Evolutionary conservation across 768 basidiomycete genomes (phyloP).

Genomic region (Filobasidium floriforme): DNA sequence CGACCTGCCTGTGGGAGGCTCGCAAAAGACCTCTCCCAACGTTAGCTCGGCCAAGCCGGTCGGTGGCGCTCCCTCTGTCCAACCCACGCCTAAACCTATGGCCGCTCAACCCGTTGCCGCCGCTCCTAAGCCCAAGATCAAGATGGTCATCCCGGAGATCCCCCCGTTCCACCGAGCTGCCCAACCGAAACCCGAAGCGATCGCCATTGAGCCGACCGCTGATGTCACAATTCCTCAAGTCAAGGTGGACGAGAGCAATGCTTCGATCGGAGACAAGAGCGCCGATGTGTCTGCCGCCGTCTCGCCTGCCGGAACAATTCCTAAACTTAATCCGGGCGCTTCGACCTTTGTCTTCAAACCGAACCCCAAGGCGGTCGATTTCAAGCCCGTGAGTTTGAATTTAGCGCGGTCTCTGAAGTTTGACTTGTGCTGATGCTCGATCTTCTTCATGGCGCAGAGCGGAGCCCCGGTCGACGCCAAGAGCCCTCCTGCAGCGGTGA

Average conservation of each 20-base stretch:
- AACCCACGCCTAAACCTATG: conserved; percentile 55
- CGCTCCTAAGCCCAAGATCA: conserved; percentile 38
- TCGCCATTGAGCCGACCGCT: conserved; percentile 30
- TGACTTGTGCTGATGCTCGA: neutral
- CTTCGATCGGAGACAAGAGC: conserved; percentile 38
- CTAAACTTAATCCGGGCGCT: conserved; percentile 77
- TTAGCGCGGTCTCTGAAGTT: neutral
- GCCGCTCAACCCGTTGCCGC: conserved; percentile 16
- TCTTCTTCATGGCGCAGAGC: neutral
- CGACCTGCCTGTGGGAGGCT: neutral
- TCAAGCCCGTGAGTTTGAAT: conserved; percentile 54
- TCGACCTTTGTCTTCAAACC: conserved; percentile 72
- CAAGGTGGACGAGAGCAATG: conserved; percentile 30
- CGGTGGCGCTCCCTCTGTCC: conserved; percentile 49
- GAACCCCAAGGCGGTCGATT: conserved; percentile 68
- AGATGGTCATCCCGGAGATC: conserved; percentile 79
- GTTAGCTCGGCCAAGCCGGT: conserved; percentile 29
- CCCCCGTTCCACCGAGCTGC: conserved; percentile 71
- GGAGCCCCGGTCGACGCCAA: conserved; percentile 2
- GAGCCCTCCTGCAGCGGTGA: neutral
- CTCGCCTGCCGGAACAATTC: conserved; percentile 21
- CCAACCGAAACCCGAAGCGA: conserved; percentile 15
- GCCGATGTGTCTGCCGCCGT: conserved; percentile 53
- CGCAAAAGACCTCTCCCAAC: conserved; percentile 15
- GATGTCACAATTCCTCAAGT: conserved; percentile 23